A percentile compares a stretch with the other conserved stretches of the same genome.
phyloP scores from a whole-genome alignment of 208 protist species.

The Wallacemonas sp. region DNA sequence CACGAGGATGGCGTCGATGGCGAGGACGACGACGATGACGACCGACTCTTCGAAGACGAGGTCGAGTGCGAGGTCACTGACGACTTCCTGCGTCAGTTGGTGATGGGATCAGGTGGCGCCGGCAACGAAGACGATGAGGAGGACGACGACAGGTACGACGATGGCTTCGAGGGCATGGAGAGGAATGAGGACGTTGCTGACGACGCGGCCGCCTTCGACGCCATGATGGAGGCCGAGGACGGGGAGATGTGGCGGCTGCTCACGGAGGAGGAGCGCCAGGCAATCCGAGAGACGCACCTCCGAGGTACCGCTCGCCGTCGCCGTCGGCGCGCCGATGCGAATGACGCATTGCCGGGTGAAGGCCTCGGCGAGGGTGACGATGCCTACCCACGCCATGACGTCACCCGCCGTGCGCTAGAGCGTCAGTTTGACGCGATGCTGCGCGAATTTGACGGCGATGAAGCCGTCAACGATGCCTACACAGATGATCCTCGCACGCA shows the following conservation, averaged over 20 bases:
- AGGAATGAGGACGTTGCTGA: conserved; percentile 7
- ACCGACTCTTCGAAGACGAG: conserved; percentile 78
- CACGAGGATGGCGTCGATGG: conserved; percentile 15
- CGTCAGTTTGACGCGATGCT: conserved; percentile 55
- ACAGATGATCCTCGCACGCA: conserved; percentile 76
- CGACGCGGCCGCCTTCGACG: conserved; percentile 8
- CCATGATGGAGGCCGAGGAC: conserved; percentile 13
- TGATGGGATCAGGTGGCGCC: conserved; percentile 43
- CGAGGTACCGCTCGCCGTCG: conserved; percentile 38
- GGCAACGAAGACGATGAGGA: conserved; percentile 10
- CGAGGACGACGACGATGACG: conserved; percentile 45
- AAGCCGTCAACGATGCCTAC: conserved; percentile 53
- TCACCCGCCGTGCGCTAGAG: conserved; percentile 41
- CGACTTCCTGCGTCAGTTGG: conserved; percentile 76
- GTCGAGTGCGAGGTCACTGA: conserved; percentile 84
- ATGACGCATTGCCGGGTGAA: conserved; percentile 18
- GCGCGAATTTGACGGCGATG: conserved; percentile 53
- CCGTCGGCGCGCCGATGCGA: neutral
- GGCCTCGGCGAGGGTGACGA: conserved; percentile 17
- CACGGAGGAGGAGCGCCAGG: conserved; percentile 46
- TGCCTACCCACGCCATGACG: conserved; percentile 50
- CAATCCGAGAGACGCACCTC: conserved; percentile 26
- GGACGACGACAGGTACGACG: conserved; percentile 13
- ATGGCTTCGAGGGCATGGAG: conserved; percentile 17
- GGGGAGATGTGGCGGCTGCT: conserved; percentile 36